Base-by-base conservation (phyloP, 2,329 filamentous ascomycete genomes). In the Aspergillus sclerotialis region DNA sequence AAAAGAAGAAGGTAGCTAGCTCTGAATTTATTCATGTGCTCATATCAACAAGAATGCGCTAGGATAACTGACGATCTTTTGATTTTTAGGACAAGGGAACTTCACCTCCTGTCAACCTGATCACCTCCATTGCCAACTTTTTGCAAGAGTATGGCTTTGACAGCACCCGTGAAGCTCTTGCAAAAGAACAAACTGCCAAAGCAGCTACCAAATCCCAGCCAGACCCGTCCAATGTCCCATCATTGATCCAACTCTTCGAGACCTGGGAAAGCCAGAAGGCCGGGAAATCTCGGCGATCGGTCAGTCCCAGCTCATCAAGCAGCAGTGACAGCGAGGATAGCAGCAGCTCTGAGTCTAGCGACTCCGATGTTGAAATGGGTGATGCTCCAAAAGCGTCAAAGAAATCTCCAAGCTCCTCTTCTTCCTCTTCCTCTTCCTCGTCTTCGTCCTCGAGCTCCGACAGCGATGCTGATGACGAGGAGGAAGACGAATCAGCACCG, bases 111-210 rank as follows among this genome's bases (percentile, higher is more conserved):
- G 60, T 72, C 17, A 72, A 82, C 57, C 65, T 88, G 23, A 66
- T 88, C 53, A 74, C 78, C 40, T 66, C 85, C 11, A 72, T 88
- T 49, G 76, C 77, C 42, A 61, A 64, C 14, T 88, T 87, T 58
- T 69, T 88, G 32, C 70, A 71, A 27, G 72, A 80, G 29, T 72
- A 82, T 56, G 73, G 76, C n/a, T 82, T 84, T 49, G 59, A 69
- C 30, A 68, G 69, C 38, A 75, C 82, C 29, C 74, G 73, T 50
- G 65, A 70, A 39, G 73, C 76, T 4, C 81, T 87, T 51, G 67
- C 69, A 48, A 76, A 79, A 53, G 78, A 86, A 53, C 68, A 71
- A 63, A 39, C 52, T 30, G 55, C 50, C 29, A 57, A 56, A 31
- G 52, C 44, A 6, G 31, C 46, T 28, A 40, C 37, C 24, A 39